Evolutionary conservation across 208 protist genomes (phyloP).

Genomic region (Zelonia costaricensis): DNA sequence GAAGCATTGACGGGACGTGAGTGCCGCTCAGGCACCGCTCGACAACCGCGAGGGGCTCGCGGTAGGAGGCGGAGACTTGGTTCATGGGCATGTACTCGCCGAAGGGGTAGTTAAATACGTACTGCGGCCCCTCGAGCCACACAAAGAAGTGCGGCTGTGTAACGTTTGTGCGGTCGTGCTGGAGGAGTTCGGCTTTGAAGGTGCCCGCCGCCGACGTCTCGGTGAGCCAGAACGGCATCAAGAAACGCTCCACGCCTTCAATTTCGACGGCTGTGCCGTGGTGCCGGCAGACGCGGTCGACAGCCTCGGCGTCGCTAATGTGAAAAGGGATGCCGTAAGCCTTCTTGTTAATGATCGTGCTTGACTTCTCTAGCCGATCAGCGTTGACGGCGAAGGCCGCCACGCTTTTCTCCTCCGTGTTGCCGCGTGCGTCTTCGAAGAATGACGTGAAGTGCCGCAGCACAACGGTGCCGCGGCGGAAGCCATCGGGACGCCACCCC

Average conservation of each 20-base stretch:
- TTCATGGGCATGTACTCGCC: constrained; percentile 81
- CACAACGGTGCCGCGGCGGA: no score
- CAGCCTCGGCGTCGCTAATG: constrained; percentile 65
- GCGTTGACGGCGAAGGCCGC: constrained; percentile 69
- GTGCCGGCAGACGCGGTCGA: constrained; percentile 79
- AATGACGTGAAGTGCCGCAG: constrained; percentile 49
- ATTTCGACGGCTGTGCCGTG: constrained; percentile 71
- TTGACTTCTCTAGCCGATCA: constrained; percentile 57
- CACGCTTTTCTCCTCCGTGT: constrained; percentile 32
- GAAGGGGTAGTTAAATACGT: constrained; percentile 89
- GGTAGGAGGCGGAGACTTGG: constrained; percentile 85
- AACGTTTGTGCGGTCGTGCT: constrained; percentile 74
- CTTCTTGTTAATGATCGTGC: constrained; percentile 69
- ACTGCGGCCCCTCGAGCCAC: constrained; percentile 83
- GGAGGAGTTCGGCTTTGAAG: constrained; percentile 79
- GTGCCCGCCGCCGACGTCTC: constrained; percentile 66
- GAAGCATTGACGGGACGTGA: constrained; percentile 88
- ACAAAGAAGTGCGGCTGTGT: constrained; percentile 80
- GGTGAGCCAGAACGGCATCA: constrained; percentile 89
- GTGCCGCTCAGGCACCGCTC: constrained; percentile 73
- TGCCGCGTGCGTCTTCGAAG: constrained; percentile 58
- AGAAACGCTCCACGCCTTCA: constrained; percentile 63
- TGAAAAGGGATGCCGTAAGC: constrained; percentile 85
- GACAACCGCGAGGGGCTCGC: constrained; percentile 66
- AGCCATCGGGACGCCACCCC: neutral